Evolutionary conservation across 2,329 filamentous ascomycete species (phyloP).

Genomic region (Cercospora sojina): DNA sequence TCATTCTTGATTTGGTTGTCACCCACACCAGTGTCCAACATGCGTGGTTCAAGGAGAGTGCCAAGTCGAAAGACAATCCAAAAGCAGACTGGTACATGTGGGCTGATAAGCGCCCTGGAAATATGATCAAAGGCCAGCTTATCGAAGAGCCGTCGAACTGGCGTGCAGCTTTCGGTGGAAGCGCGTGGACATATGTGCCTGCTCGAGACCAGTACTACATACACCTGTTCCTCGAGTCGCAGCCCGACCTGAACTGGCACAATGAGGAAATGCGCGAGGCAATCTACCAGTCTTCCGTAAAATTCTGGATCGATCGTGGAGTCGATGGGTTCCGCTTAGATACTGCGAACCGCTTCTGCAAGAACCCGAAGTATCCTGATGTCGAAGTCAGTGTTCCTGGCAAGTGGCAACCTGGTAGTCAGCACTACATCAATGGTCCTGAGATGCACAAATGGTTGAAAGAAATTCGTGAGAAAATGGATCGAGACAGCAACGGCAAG

Average conservation of each 20-base stretch:
- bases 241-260: conserved; percentile 87
- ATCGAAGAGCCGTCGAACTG: conserved; percentile 74
- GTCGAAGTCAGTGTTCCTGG: conserved; percentile 23
- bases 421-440: conserved; percentile 39
- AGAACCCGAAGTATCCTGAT: conserved; percentile 30
- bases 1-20: conserved; percentile 73
- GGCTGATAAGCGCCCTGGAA: conserved; percentile 49
- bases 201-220: conserved; percentile 73
- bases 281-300: conserved; percentile 59
- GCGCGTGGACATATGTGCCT: conserved; percentile 70
- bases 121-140: conserved; percentile 20
- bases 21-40: conserved; percentile 72
- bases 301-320: conserved; percentile 74
- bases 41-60: conserved; percentile 58
- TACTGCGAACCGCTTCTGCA: conserved; percentile 31
- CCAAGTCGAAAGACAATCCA: conserved; percentile 49
- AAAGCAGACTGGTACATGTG: conserved; percentile 60
- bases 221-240: conserved; percentile 70
- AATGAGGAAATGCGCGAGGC: conserved; percentile 65
- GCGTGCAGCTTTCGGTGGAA: conserved; percentile 60
- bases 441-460: conserved; percentile 50
- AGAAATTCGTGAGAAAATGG: conserved; percentile 39
- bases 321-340: conserved; percentile 51
- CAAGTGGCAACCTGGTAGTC: conserved; percentile 27
- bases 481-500: conserved; percentile 31